Evolutionary conservation across 441 rosid genomes (phyloP).

Genomic region (Syzygium malaccense): DNA sequence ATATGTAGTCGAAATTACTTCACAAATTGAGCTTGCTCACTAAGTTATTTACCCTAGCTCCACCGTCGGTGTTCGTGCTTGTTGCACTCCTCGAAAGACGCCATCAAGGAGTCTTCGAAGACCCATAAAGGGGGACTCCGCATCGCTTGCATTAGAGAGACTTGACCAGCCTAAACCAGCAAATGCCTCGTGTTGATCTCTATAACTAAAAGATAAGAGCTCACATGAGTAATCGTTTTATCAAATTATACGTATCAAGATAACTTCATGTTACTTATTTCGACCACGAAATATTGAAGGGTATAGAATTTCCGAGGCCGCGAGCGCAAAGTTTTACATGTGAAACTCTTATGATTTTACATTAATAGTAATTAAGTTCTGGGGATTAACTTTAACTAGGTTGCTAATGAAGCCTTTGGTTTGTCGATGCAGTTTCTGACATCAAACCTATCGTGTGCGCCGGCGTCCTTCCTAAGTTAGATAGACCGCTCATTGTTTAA

Average conservation of each 20-base stretch:
- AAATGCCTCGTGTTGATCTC: background rate
- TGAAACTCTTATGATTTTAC: background rate
- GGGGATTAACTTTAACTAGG: background rate
- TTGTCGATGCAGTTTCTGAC: background rate
- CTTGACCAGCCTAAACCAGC: background rate
- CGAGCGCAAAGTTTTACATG: background rate
- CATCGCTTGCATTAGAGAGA: rapidly evolving
- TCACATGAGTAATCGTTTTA: background rate
- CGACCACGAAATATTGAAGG: background rate
- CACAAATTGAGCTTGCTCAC: background rate
- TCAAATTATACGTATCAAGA: background rate
- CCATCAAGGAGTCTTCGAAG: background rate
- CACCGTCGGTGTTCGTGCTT: rapidly evolving
- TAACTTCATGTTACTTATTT: background rate
- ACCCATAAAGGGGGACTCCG: background rate
- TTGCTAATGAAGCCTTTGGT: background rate
- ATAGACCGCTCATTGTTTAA: background rate
- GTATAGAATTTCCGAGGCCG: background rate
- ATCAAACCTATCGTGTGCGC: background rate
- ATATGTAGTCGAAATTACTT: background rate
- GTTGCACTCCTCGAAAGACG: background rate
- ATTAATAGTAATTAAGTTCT: background rate
- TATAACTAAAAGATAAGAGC: background rate
- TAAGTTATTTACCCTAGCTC: background rate
- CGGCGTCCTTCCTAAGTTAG: background rate